Conservation (phyloP, 257 asterid species). For the Nicotiana obtusifolia region DNA sequence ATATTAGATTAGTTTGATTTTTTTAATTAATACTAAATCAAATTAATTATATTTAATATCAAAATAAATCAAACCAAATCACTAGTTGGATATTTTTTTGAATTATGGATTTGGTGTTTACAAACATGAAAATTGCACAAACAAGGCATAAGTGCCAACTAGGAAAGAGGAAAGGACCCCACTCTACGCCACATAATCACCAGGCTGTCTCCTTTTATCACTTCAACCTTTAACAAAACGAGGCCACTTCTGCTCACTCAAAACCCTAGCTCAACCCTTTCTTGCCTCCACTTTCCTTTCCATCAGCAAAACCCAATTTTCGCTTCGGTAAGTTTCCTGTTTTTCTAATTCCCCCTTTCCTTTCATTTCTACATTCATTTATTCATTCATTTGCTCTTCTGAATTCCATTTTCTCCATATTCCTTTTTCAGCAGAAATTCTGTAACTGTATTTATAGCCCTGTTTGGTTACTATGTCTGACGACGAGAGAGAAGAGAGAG, state of each 20-base stretch:
- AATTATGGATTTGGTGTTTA: too few relatives aligned
- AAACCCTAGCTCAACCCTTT: slow-evolving; percentile 34
- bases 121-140: too few relatives aligned
- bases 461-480: slow-evolving; percentile 57
- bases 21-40: too few relatives aligned
- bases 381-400: not conserved
- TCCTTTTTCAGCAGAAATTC: not conserved
- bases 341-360: too few relatives aligned
- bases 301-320: not conserved
- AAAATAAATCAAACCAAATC: too few relatives aligned
- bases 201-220: not conserved
- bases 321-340: not conserved
- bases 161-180: too few relatives aligned
- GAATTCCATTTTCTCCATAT: not conserved
- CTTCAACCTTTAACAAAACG: not conserved
- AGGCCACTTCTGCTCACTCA: not conserved
- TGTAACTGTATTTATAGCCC: slow-evolving; percentile 4
- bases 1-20: too few relatives aligned
- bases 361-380: not conserved
- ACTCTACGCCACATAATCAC: too few relatives aligned
- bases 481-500: slow-evolving; percentile 89
- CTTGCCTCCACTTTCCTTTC: slow-evolving; percentile 10
- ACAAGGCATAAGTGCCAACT: too few relatives aligned
- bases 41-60: too few relatives aligned
- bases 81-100: too few relatives aligned